A percentile compares a stretch with the other conserved stretches of the same genome.
Conservation (phyloP, 2,329 filamentous ascomycete species). For the Aspergillus ochraceus region DNA sequence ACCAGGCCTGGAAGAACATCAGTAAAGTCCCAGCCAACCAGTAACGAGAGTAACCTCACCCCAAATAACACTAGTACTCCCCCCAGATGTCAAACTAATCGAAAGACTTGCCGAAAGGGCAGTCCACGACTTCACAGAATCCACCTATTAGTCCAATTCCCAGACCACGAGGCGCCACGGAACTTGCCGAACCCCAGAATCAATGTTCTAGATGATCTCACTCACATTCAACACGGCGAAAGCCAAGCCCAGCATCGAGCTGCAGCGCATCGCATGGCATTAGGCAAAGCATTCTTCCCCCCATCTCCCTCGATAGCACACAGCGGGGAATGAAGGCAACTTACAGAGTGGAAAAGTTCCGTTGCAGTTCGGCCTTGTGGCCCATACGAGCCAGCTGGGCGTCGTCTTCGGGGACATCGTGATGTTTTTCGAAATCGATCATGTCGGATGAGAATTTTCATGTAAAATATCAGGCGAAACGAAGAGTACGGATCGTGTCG, state of each 20-base stretch:
- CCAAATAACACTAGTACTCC: slow-evolving; percentile 71
- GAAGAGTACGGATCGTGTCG: too few species aligned
- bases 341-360: slow-evolving; percentile 56
- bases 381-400: slow-evolving; percentile 52
- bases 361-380: slow-evolving; percentile 56
- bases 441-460: neutral
- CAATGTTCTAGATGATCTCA: neutral
- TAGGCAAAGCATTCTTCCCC: too few species aligned
- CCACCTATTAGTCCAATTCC: too few species aligned
- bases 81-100: slow-evolving; percentile 68
- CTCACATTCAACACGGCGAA: slow-evolving; percentile 59
- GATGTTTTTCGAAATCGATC: slow-evolving; percentile 1
- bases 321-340: neutral
- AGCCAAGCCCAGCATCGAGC: slow-evolving; percentile 60
- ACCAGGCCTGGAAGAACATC: slow-evolving; percentile 41
- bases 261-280: slow-evolving; percentile 6
- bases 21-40: neutral
- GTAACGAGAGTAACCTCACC: slow-evolving; percentile 43
- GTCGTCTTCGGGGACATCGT: slow-evolving; percentile 32
- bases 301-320: neutral
- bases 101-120: slow-evolving; percentile 59
- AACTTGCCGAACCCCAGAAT: too few species aligned
- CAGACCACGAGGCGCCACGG: too few species aligned
- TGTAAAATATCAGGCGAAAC: neutral
- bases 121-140: slow-evolving; percentile 52